Evolutionary conservation across 495 filamentous ascomycete genomes (phyloP), one percentile per base, ranked within the genome.

Genomic region (Pyronema domesticum): DNA sequence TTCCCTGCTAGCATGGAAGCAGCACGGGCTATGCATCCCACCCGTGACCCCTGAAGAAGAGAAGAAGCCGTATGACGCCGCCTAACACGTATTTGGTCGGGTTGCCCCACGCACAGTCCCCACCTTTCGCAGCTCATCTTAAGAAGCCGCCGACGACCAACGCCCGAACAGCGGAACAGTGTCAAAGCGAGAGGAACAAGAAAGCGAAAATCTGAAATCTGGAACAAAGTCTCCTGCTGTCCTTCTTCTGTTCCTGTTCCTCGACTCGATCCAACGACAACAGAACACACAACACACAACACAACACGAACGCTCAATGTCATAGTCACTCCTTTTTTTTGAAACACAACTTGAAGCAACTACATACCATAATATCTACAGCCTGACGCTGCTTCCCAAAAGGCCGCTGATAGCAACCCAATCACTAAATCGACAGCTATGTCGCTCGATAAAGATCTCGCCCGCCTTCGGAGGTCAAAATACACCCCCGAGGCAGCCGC

Each of bases 391-490:
- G 5, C 2, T 30, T 30, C 23, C 23, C 23, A 30, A 30, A 30
- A 30, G 23, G 5, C 23, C 1, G 5, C 23, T 30, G 23, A 30
- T n/a, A 40, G 37, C 39, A 13, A 42, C 11, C 37, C 13, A 18
- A 51, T 14, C 35, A 67, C 51, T 58, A 96, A 96, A 91, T 89
- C 93, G 57, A 95, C 93, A 37, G 93, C 96, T 7, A 76, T 86
- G 45, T 94, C 87, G 55, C 71, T 99, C 36, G 93, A 99, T 65
- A 88, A 87, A 68, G 93, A 99, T 74, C 75, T 99, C 79, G 84
- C 83, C 72, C 89, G 81, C 66, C 66, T 95, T 72, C 89, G 93
- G 68, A 71, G 95, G 63, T 84, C 85, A 39, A 88, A 89, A 71
- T 96, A 95, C 73, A 96, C 91, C 18, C 85, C 89, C 19, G 79